Base-by-base conservation (phyloP, 352 stramenopile genomes). In the Blastocystis sp. region DNA sequence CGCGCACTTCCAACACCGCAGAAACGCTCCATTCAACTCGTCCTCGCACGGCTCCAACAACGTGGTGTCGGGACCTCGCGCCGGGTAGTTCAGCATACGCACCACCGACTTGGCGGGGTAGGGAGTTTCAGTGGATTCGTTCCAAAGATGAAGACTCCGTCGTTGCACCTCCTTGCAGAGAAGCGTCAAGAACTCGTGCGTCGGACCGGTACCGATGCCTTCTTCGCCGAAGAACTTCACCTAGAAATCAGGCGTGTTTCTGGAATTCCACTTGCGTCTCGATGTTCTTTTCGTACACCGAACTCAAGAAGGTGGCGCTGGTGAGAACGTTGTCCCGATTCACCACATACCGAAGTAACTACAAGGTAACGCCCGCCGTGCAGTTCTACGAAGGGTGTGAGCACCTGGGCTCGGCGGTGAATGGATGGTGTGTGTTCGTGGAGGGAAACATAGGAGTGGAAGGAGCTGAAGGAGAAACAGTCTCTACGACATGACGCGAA, bases 151-250 rank as follows among this genome's bases (percentile, higher is more conserved):
- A 31, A 66, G 39, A 3, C 31, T 12, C 29, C 74, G 16, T 6
- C 55, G 50, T 26, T 85, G 74, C 29, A 85, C 26, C 12, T 85
- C 74, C 21, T 85, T 31, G 21, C 13, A 51, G 41, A 85, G 69
- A 24, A 66, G 61, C 39, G 74, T 59, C 31, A 67, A 6, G n/a
- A 67, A 85, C 39, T 85, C 74, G 1, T n/a, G 21, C 0, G 74
- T 85, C 2, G 74, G 74, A 1, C 74, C 74, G 24, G 21, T 50
- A 10, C 74, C 74, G 66, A 85, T 41, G 50, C 74, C 74, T 31
- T 69, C 45, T 69, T 85, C 74, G 41, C 41, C 35, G 21, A 16
- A 61, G 13, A 66, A 85, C 66, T 85, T 85, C 4, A 69, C 37
- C 74, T 78, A n/a, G 26, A 61, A 51, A 50, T 74, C 41, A 55